Evolutionary conservation across 2,329 filamentous ascomycete genomes (phyloP).

Genomic region (Curvularia sp.): DNA sequence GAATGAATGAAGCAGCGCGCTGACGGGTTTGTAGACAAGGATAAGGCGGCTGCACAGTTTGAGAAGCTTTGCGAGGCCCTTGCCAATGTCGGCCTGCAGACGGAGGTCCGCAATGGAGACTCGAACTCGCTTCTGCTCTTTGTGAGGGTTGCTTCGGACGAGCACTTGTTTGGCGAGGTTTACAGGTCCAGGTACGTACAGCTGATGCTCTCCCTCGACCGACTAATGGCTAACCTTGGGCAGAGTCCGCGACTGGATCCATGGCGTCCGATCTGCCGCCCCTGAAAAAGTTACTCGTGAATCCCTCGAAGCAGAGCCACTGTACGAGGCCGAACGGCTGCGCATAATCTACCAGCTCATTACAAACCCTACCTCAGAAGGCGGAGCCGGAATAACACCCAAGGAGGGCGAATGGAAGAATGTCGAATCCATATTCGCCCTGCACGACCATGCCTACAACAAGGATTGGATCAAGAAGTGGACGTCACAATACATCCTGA

Average conservation of each 20-base stretch:
- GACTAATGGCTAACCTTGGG: conserved; percentile 1
- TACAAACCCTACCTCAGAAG: conserved; percentile 56
- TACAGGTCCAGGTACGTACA: conserved; percentile 73
- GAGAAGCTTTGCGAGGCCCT: conserved; percentile 78
- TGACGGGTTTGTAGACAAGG: conserved; percentile 61
- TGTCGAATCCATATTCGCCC: conserved; percentile 58
- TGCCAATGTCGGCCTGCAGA: conserved; percentile 79
- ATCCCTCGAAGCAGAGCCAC: conserved; percentile 73
- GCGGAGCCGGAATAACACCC: conserved; percentile 59
- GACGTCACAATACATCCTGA: conserved; percentile 56
- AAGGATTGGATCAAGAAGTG: conserved; percentile 62
- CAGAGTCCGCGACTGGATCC: conserved; percentile 91
- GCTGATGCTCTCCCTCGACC: background rate
- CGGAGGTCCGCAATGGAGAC: conserved; percentile 83
- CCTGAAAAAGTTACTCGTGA: conserved; percentile 75
- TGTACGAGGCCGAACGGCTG: conserved; percentile 87
- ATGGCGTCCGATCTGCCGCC: conserved; percentile 79
- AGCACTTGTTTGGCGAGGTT: conserved; percentile 78
- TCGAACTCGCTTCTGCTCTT: conserved; percentile 81
- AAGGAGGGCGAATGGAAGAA: conserved; percentile 59
- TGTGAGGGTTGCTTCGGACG: conserved; percentile 76
- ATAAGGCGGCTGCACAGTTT: conserved; percentile 76
- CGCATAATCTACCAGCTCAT: conserved; percentile 84
- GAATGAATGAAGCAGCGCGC: conserved; percentile 17
- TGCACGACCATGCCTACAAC: conserved; percentile 60